These are phyloP conservation scores for Camellia oleifera DNA, from an alignment of 179 eudicot species.

Conservation along the genomic window DNA sequence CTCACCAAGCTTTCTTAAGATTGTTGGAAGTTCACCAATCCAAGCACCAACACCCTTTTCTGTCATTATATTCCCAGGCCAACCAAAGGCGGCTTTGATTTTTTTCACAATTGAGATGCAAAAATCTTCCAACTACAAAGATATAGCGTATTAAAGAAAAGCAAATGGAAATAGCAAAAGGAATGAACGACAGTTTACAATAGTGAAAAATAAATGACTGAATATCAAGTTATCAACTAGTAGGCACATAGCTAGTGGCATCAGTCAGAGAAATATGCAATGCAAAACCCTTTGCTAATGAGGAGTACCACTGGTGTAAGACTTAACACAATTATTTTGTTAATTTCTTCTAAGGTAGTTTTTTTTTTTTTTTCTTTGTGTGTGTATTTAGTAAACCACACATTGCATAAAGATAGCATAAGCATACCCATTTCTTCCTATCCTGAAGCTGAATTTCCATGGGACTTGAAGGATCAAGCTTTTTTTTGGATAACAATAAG, in stretches of 20 bases:
- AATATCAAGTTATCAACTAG: background rate
- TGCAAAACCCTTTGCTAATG: background rate
- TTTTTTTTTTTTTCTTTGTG: background rate
- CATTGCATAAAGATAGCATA: background rate
- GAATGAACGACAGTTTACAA: background rate
- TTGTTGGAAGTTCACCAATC: constrained; percentile 68
- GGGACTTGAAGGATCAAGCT: background rate
- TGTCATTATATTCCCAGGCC: constrained; percentile 60
- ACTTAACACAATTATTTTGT: background rate
- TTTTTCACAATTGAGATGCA: constrained; percentile 50
- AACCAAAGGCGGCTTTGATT: constrained; percentile 57
- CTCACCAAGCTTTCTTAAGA: constrained; percentile 35
- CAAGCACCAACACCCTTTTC: constrained; percentile 58
- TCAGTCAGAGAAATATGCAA: background rate
- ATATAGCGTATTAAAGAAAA: background rate
- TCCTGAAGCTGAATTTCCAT: background rate
- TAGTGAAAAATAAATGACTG: background rate
- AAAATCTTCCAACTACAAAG: constrained; percentile 54
- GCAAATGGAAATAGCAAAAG: background rate
- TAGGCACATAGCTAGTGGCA: background rate
- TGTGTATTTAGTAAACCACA: background rate
- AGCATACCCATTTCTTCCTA: background rate
- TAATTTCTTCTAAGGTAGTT: background rate
- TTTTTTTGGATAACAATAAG: background rate
- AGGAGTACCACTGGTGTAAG: background rate